Evolutionary conservation across 2,329 filamentous ascomycete species (phyloP).

Genomic region (Colletotrichum sp.): DNA sequence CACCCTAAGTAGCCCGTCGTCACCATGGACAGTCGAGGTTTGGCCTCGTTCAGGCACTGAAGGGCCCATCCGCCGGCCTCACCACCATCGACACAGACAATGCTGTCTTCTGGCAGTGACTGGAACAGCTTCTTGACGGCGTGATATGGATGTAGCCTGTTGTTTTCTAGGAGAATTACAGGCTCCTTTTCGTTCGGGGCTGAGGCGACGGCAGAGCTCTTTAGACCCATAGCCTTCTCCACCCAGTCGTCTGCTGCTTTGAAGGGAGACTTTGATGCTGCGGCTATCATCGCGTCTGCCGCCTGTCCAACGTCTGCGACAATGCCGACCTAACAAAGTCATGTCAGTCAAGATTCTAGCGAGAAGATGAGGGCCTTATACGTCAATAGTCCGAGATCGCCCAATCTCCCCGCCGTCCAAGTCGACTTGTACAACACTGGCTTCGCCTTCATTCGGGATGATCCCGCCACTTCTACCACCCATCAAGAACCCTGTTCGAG

Average conservation of each 20-base stretch:
- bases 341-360: neutral
- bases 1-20: neutral
- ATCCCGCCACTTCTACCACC: neutral
- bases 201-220: neutral
- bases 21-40: neutral
- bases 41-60: neutral
- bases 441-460: neutral
- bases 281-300: neutral
- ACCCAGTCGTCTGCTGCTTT: neutral
- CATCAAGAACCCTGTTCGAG: neutral
- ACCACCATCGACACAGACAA: neutral
- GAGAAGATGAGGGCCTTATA: neutral
- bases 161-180: neutral
- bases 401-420: slow-evolving; percentile 2
- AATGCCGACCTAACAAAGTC: neutral
- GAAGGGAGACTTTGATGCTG: neutral
- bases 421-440: neutral
- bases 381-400: neutral
- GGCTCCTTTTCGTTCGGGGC: neutral
- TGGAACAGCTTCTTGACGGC: neutral
- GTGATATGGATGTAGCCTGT: neutral
- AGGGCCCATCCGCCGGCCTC: neutral
- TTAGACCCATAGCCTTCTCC: neutral
- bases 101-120: neutral
- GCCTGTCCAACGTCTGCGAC: neutral